Base-by-base conservation (phyloP, 345 rosid species). In the Eucalyptus shirleyi region DNA sequence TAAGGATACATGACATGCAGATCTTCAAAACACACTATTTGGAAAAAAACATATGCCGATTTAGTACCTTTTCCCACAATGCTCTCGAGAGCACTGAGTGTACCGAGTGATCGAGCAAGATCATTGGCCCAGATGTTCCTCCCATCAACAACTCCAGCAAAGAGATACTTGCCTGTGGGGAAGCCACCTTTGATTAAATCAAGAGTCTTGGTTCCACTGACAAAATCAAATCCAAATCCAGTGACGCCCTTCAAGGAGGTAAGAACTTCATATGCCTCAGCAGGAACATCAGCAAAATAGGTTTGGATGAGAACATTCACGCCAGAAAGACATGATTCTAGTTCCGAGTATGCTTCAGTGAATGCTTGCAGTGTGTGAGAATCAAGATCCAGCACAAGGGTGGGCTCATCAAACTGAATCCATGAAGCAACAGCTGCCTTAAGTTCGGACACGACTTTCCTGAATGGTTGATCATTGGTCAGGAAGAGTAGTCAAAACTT, bases 281-380 rank as follows among this genome's bases (percentile, higher is more conserved):
- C 92, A 83, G 99, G 96, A 89, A 96, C 92, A 94, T 97, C 98
- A 28, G 98, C 97, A 88, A 97, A 97, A 94, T 96, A 97, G 67
- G 99, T 96, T 91, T 96, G 93, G 56, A 96, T 72, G 6, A 40
- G 42, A 40, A 40, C 42, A 40, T 40, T 40, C 42, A 40, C 6
- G 12, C 98, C 98, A 44, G 95, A 93, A 21, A 97, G 90, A 81
- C 94, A 92, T 69, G 95, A 93, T 90, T 96, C 96, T 82, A 97
- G 90, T 88, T 92, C 94, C 49, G 96, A 88, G 92, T 96, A 97
- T 21, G 97, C 96, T 90, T 93, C 90, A 21, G 95, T 90, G 90
- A 96, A 96, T 87, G 95, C 94, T 89, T 95, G 93, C 94, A 96
- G 91, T 86, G 92, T 92, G 92, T 91, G 93, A 86, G 95, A 91